Percentiles rank a stretch among this genome's conserved stretches.
These are phyloP conservation scores for Cyanidiococcus yangmingshanensis DNA, from an alignment of 23 red algal species.

Conservation along the genomic window DNA sequence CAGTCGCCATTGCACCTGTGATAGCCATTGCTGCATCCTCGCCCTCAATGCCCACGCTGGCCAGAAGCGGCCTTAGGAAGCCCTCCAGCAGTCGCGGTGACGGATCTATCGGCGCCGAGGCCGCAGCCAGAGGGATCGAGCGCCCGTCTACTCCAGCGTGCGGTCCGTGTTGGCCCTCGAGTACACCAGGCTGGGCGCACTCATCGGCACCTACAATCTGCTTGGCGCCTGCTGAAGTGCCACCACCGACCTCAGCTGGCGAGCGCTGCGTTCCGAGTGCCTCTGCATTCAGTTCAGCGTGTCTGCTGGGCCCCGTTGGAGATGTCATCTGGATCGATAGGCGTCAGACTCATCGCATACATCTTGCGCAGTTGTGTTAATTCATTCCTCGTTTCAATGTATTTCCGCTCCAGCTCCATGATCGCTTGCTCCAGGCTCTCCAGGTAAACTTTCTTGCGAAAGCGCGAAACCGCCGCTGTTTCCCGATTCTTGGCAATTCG, in stretches of 20 bases:
- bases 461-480: constrained; percentile 11
- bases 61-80: neutral
- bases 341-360: neutral
- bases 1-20: neutral
- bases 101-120: neutral
- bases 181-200: neutral
- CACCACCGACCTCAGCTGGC: neutral
- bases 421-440: constrained; percentile 14
- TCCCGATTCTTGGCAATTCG: constrained; percentile 10
- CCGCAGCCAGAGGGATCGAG: too few relatives aligned
- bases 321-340: neutral
- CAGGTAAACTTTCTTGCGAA: constrained; percentile 5
- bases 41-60: constrained; percentile 5
- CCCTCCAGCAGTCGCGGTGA: constrained; percentile 20
- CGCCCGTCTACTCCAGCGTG: too few relatives aligned
- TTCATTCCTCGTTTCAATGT: neutral
- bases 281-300: neutral
- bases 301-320: neutral
- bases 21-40: neutral
- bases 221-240: neutral
- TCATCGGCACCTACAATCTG: neutral
- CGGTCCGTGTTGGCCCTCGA: neutral
- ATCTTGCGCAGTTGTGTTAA: neutral
- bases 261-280: neutral
- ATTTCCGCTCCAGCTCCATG: constrained; percentile 8